Evolutionary conservation across 2,329 filamentous ascomycete genomes (phyloP), one percentile per base, ranked within the genome.

Genomic region (Endoconidiophora laricicola): DNA sequence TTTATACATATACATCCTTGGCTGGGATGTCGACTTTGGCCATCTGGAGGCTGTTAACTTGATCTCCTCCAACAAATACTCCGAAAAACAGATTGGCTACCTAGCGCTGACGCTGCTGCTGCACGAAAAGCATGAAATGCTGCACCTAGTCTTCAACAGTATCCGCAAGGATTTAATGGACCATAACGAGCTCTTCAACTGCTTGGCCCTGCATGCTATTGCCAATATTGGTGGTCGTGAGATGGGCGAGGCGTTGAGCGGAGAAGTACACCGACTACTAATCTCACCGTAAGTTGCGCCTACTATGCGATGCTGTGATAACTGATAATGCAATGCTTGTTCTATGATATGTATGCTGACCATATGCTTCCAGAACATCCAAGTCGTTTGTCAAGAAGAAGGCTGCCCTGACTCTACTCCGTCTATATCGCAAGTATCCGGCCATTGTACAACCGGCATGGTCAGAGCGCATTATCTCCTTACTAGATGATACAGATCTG

Each of bases 381-480:
- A 98, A 96, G 66, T 81, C 91, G 0, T 98, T 98, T 58, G 91
- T 98, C 54, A 98, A 98, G 74, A 98, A 98, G 69, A 98, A 98
- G 72, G 90, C 91, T 1, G 91, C 91, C 5, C 70, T 98, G 48
- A 98, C 91, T 0, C 73, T 98, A 36, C 76, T 98, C 49, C 83
- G 91, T 49, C 68, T 98, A 4, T 98, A 96, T 66, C 84, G 91
- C 58, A 98, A 98, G 68, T 80, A 88, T 60, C 87, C 90, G 1
- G 83, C 80, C 56, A 95, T 98, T 56, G 84, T 98, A 22, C 88
- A 94, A 60, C 83, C 86, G 26, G 88, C 95, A 68, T 98, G 91
- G 91, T 86, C 87, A 6, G 93, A 98, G 69, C 79, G 91, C 48
- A 94, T 98, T 62, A 91, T 98, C 62, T 91, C 91, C n/a, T 72